Evolutionary conservation across 371 early-diverging fungal genomes (phyloP).

Genomic region (Syncephalastrum racemosum): DNA sequence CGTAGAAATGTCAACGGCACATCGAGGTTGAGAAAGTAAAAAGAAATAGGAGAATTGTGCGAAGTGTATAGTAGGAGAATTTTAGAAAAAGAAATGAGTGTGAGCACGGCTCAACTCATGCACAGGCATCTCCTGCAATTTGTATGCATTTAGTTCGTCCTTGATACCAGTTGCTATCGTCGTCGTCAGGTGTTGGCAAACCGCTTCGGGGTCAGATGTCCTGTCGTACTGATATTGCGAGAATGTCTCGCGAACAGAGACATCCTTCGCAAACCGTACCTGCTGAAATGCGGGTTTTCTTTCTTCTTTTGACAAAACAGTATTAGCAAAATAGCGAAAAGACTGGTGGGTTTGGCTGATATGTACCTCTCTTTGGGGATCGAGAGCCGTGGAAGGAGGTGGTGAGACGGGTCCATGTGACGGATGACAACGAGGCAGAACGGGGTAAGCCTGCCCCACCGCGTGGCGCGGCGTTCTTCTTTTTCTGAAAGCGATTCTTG

Average conservation of each 20-base stretch:
- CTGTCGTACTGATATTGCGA: constrained; percentile 71
- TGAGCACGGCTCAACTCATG: constrained; percentile 64
- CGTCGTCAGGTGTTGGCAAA: constrained; percentile 57
- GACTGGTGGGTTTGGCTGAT: too few relatives aligned
- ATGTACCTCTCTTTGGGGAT: not conserved
- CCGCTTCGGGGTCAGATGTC: constrained; percentile 56
- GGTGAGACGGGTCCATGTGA: not conserved
- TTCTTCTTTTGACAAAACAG: too few relatives aligned
- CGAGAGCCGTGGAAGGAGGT: not conserved
- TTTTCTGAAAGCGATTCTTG: constrained; percentile 17
- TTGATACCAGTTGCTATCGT: constrained; percentile 65
- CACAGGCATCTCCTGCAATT: constrained; percentile 71
- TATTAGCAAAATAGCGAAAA: too few relatives aligned
- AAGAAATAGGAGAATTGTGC: constrained; percentile 3
- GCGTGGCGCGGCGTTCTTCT: not conserved
- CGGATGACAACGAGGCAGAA: constrained; percentile 12
- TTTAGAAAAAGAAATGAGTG: constrained; percentile 69
- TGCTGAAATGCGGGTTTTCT: too few relatives aligned
- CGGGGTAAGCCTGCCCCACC: constrained; percentile 2
- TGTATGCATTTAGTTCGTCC: constrained; percentile 70
- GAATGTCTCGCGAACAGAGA: constrained; percentile 57
- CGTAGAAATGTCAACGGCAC: too few relatives aligned
- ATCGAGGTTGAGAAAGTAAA: not conserved
- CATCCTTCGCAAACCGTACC: constrained; percentile 27
- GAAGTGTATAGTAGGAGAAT: not conserved